phyloP scores from a whole-genome alignment of 2,329 filamentous ascomycete genomes.

The Fusarium piperis region DNA sequence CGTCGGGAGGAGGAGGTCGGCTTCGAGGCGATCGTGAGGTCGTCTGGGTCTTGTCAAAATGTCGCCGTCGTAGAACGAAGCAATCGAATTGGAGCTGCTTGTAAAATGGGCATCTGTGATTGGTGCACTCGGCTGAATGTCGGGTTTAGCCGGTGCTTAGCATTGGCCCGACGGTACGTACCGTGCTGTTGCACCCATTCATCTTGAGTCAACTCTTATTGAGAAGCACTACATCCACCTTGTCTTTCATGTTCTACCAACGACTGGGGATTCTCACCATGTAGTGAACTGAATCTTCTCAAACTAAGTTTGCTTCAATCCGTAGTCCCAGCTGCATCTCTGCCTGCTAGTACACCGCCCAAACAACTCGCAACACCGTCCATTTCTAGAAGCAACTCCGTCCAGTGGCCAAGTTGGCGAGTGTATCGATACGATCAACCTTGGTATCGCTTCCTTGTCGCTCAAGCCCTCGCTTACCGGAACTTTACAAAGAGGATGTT shows the following conservation, averaged over 20 bases:
- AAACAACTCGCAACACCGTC: background rate
- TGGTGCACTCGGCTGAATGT: constrained; percentile 43
- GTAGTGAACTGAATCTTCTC: background rate
- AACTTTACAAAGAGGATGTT: background rate
- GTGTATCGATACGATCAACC: background rate
- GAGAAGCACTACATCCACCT: background rate
- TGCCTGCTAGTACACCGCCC: background rate
- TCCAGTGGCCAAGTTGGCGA: background rate
- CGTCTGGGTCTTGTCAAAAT: constrained; percentile 47
- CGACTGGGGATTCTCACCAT: background rate
- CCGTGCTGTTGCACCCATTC: background rate
- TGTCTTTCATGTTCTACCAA: background rate
- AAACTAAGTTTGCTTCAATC: background rate
- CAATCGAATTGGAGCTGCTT: constrained; percentile 46
- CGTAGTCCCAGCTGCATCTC: background rate
- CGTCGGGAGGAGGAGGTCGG: constrained; percentile 21
- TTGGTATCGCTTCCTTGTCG: background rate
- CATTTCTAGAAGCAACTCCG: background rate
- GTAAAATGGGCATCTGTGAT: constrained; percentile 48
- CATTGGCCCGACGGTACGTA: constrained; percentile 22
- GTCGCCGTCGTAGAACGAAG: constrained; percentile 43
- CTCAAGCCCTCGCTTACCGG: constrained; percentile 11
- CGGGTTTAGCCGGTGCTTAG: constrained; percentile 33
- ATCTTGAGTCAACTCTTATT: background rate
- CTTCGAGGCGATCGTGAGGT: constrained; percentile 37